Evolutionary conservation across 139 green algal species (phyloP).

Genomic region (Chlamydomonas sphaeroides): DNA sequence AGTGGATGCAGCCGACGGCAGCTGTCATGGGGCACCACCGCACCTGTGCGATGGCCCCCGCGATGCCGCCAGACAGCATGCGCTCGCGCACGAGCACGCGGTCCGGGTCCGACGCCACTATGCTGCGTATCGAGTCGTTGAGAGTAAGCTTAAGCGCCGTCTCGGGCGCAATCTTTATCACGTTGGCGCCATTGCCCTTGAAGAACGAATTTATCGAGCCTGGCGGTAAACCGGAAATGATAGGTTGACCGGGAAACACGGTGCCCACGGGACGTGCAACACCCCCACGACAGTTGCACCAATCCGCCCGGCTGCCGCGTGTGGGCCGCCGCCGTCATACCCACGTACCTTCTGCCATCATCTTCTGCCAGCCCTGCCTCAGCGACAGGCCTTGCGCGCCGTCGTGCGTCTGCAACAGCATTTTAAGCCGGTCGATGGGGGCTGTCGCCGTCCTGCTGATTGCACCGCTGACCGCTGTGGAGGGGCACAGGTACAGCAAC

Average conservation of each 20-base stretch:
- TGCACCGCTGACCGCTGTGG: constrained; percentile 87
- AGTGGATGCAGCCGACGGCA: too few relatives aligned
- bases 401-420: constrained; percentile 90
- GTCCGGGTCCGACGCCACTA: constrained; percentile 66
- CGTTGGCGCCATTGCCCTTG: constrained; percentile 91
- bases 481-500: too few relatives aligned
- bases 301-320: too few relatives aligned
- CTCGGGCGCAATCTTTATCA: constrained; percentile 93
- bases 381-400: constrained; percentile 67
- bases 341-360: constrained; percentile 80
- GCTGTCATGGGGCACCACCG: background rate
- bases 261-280: too few relatives aligned
- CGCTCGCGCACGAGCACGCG: constrained; percentile 66
- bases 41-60: constrained; percentile 78
- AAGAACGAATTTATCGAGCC: constrained; percentile 85
- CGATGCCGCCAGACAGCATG: constrained; percentile 73
- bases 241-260: too few relatives aligned
- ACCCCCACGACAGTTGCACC: too few relatives aligned
- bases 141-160: constrained; percentile 87
- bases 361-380: constrained; percentile 68
- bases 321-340: background rate
- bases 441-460: constrained; percentile 90
- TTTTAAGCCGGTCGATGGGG: constrained; percentile 93
- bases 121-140: constrained; percentile 81
- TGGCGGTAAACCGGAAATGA: too few relatives aligned